Evolutionary conservation across 1,284 basidiomycete species (phyloP).

Genomic region (Papiliotrema terrestris): DNA sequence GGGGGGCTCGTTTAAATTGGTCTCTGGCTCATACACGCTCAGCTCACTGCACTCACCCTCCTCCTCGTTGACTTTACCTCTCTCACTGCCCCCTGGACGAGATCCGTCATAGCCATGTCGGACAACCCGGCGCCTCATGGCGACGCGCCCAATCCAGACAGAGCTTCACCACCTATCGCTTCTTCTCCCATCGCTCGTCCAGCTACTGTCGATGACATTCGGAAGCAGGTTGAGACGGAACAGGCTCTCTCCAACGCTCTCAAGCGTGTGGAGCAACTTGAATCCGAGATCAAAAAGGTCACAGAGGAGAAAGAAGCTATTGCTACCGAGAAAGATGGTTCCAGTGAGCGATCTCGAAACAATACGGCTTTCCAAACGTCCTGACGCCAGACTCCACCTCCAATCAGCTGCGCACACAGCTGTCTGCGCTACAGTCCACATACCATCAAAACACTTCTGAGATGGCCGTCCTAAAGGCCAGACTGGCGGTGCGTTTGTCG

Average conservation of each 20-base stretch:
- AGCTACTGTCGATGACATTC: slow-evolving; percentile 22
- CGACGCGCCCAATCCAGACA: background rate
- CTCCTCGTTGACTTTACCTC: too few species aligned
- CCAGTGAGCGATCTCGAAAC: slow-evolving; percentile 20
- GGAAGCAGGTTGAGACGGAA: slow-evolving; percentile 45
- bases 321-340: slow-evolving; percentile 29
- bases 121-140: too few species aligned
- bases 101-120: too few species aligned
- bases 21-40: too few species aligned
- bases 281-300: slow-evolving; percentile 30
- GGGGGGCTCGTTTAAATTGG: too few species aligned
- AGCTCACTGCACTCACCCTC: slow-evolving; percentile 55
- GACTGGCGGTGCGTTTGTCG: slow-evolving; percentile 21
- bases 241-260: slow-evolving; percentile 43
- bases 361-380: background rate
- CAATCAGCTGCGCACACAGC: slow-evolving; percentile 38
- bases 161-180: background rate
- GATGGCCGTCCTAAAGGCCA: slow-evolving; percentile 18
- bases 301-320: slow-evolving; percentile 29
- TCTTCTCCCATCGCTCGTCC: background rate
- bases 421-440: slow-evolving; percentile 34
- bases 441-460: slow-evolving; percentile 31
- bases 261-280: slow-evolving; percentile 26
- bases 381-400: slow-evolving; percentile 25
- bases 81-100: too few species aligned